phyloP scores from a whole-genome alignment of 2,329 filamentous ascomycete species.

The Pseudocercospora fijiensis region DNA sequence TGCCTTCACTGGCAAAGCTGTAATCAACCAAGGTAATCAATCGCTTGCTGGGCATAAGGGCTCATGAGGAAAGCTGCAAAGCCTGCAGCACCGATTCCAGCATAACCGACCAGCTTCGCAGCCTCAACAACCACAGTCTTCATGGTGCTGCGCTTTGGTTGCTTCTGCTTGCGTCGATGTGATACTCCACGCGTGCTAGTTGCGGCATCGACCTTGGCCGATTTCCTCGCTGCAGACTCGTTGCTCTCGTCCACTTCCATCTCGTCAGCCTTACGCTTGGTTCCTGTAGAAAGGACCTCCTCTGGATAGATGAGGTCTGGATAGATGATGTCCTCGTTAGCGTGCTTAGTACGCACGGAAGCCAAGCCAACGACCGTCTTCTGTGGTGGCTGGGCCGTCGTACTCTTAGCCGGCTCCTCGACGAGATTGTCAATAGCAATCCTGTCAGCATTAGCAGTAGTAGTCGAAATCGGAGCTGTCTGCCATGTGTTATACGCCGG shows the following conservation, averaged over 20 bases:
- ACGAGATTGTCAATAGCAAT: constrained; percentile 15
- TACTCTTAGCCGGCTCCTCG: constrained; percentile 8
- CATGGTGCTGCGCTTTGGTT: constrained; percentile 9
- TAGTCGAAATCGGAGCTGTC: background rate
- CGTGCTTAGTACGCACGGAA: background rate
- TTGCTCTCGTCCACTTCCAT: constrained; percentile 16
- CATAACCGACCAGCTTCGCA: constrained; percentile 24
- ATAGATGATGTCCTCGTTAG: background rate
- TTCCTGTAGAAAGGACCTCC: background rate
- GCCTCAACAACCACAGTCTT: constrained; percentile 17
- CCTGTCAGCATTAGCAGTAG: background rate
- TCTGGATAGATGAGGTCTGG: too few relatives aligned
- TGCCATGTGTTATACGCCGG: background rate
- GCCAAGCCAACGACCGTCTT: background rate
- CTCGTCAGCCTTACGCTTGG: constrained; percentile 33
- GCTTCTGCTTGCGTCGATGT: background rate
- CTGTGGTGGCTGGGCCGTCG: too few relatives aligned
- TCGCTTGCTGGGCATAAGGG: constrained; percentile 29
- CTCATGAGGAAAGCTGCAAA: constrained; percentile 32
- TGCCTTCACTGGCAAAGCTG: background rate
- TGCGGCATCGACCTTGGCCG: constrained; percentile 3
- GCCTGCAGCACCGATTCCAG: constrained; percentile 28
- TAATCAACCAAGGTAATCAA: constrained; percentile 26
- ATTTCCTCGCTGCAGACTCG: constrained; percentile 19
- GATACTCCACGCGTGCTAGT: constrained; percentile 11